These are phyloP conservation scores for Avena eriantha DNA, from an alignment of 176 grass and related monocot species.

Conservation along the genomic window DNA sequence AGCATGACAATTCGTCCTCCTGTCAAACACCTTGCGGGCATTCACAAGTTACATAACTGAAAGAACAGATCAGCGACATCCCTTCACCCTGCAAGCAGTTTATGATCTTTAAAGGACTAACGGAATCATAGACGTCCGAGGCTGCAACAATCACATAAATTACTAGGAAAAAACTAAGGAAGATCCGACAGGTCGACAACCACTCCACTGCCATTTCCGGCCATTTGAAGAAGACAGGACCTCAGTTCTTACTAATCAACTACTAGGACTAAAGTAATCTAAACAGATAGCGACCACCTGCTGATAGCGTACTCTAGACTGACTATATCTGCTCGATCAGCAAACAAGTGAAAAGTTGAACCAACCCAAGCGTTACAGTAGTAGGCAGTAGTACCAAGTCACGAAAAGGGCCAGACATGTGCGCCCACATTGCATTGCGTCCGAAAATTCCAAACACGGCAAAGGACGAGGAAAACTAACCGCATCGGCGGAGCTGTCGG, in stretches of 20 bases:
- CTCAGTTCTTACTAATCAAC: constrained; percentile 31
- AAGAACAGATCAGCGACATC: not conserved
- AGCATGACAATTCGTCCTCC: not conserved
- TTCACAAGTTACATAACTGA: not conserved
- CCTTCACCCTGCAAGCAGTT: not conserved
- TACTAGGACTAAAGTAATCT: constrained; percentile 46
- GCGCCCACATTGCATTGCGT: not conserved
- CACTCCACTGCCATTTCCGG: constrained; percentile 14
- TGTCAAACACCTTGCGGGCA: not conserved
- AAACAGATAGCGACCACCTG: constrained; percentile 10
- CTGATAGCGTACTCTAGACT: not conserved
- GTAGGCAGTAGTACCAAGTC: not conserved
- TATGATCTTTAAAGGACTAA: constrained; percentile 4
- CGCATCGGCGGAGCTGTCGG: constrained; percentile 88
- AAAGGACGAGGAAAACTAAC: constrained; percentile 49
- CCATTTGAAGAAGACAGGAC: constrained; percentile 25
- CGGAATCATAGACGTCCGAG: not conserved
- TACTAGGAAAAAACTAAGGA: not conserved
- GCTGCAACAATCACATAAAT: not conserved
- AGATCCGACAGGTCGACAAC: constrained; percentile 27
- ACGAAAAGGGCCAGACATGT: constrained; percentile 11
- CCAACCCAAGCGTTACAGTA: not conserved
- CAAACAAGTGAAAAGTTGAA: constrained; percentile 5
- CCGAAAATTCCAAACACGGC: not conserved
- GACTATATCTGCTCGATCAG: constrained; percentile 5